Percentiles rank a stretch among this genome's conserved stretches.
Conservation (phyloP, 768 basidiomycete species). For the Brasilioporus rufonigricans region DNA sequence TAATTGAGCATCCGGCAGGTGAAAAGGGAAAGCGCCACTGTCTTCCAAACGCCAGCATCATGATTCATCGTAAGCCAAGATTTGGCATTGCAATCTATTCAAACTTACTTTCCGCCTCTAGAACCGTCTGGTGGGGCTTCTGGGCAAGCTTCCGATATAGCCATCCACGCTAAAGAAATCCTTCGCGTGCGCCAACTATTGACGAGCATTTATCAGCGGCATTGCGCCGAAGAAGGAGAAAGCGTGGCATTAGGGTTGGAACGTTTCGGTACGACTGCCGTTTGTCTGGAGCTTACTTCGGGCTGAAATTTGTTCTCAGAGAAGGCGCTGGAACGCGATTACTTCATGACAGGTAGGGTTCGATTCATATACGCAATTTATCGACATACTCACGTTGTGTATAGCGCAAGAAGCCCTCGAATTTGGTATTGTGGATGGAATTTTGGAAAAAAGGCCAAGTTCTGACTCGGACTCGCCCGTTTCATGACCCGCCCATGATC, state of each 20-base stretch:
- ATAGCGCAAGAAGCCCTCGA: slow-evolving; percentile 82
- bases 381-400: slow-evolving; percentile 24
- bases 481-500: slow-evolving; percentile 12
- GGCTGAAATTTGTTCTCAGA: slow-evolving; percentile 44
- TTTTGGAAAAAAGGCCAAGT: slow-evolving; percentile 75
- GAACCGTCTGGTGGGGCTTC: slow-evolving; percentile 96
- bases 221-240: slow-evolving; percentile 73
- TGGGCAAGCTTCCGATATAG: slow-evolving; percentile 94
- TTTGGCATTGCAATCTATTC: neutral
- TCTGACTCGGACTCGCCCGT: slow-evolving; percentile 37
- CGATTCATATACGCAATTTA: slow-evolving; percentile 7
- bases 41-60: slow-evolving; percentile 91
- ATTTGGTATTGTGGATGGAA: slow-evolving; percentile 93
- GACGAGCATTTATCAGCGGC: slow-evolving; percentile 86
- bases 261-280: slow-evolving; percentile 67
- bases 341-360: slow-evolving; percentile 83
- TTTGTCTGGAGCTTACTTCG: slow-evolving; percentile 22
- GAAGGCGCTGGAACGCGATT: slow-evolving; percentile 88
- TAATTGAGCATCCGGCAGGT: slow-evolving; percentile 37
- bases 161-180: slow-evolving; percentile 97
- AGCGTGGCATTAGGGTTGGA: slow-evolving; percentile 56
- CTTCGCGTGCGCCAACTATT: slow-evolving; percentile 80
- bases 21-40: slow-evolving; percentile 90
- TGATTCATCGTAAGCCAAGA: slow-evolving; percentile 86
- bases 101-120: slow-evolving; percentile 33